Base-by-base conservation (phyloP, 495 filamentous ascomycete species). In the Extremus antarcticus region DNA sequence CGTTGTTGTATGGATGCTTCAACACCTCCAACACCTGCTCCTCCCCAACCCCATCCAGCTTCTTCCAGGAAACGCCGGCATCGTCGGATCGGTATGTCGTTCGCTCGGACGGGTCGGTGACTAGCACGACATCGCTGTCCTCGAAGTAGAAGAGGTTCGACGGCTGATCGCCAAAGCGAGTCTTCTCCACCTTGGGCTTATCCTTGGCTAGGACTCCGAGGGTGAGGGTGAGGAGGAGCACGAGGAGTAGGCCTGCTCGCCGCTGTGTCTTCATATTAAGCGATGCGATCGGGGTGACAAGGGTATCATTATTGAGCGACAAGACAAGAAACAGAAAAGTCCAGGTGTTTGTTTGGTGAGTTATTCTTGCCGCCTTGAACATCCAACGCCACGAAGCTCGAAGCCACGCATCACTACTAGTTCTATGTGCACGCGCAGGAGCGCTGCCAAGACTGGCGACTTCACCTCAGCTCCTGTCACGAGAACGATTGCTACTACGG, bases 141-240 rank as follows among this genome's bases (percentile, higher is more conserved):
- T 88, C 79, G 63, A 98, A 96, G 70, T 94, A 98, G 71, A 85
- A 81, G 47, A 95, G 73, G 63, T 79, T 76, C 45, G 50, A 51
- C 1, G 86, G 87, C 56, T 70, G 58, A 55, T 77, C 68, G 43
- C 85, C 74, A 69, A 95, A 84, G 22, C 75, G 66, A 24, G 68
- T 84, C 46, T 70, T 54, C 13, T 68, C 66, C 53, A 84, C 70
- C 46, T 73, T 68, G 10, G 80, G 81, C 24, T 69, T 68, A 50
- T 74, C 69, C 57, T 78, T 77, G 10, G 73, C 73, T 15, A 54
- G 47, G 50, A 55, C 60, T 19, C 32, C 50, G 13, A 52, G 29
- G 17, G 38, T 19, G 7, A 52, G 50, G 32, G 24, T 40, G 9
- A 52, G 35, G 50, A 52, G 50, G 29, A 52, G 38, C 16, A n/a